Percentiles rank a stretch among this genome's conserved stretches.
Evolutionary conservation across 305 asterid genomes (phyloP).

Genomic region (Rubia balearica): DNA sequence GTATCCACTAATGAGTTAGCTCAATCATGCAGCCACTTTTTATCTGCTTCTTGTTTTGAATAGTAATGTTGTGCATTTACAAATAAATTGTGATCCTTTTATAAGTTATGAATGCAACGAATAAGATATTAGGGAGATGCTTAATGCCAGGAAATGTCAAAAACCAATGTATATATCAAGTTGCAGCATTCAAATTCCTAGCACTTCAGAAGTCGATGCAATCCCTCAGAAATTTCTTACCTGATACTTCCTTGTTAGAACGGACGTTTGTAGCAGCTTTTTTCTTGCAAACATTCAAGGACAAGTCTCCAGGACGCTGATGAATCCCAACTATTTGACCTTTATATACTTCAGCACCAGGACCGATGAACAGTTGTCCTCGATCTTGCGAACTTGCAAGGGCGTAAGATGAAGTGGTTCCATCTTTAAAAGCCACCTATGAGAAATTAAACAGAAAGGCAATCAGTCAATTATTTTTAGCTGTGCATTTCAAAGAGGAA

Average conservation of each 20-base stretch:
- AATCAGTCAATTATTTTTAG: background rate
- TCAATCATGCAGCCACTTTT: slow-evolving; percentile 2
- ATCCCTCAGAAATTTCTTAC: slow-evolving; percentile 26
- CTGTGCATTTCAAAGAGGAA: background rate
- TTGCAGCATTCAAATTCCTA: background rate
- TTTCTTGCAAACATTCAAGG: slow-evolving; percentile 92
- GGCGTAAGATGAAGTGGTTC: slow-evolving; percentile 87
- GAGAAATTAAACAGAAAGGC: background rate
- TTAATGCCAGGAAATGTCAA: background rate
- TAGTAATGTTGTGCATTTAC: background rate
- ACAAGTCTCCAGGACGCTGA: slow-evolving; percentile 94
- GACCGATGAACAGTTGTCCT: slow-evolving; percentile 82
- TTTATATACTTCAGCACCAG: slow-evolving; percentile 83
- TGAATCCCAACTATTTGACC: slow-evolving; percentile 96
- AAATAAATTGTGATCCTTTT: background rate
- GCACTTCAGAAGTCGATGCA: background rate
- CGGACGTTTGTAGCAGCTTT: slow-evolving; percentile 97
- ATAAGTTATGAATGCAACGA: background rate
- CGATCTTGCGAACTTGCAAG: slow-evolving; percentile 90
- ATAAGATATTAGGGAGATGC: background rate
- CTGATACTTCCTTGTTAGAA: slow-evolving; percentile 86
- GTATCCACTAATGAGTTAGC: slow-evolving; percentile 12
- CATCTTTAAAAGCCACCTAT: slow-evolving; percentile 92
- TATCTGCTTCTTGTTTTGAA: background rate
- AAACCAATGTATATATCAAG: background rate